phyloP scores from a whole-genome alignment of 2,329 filamentous ascomycete genomes.

The Neophaeococcomyces mojaviensis region DNA sequence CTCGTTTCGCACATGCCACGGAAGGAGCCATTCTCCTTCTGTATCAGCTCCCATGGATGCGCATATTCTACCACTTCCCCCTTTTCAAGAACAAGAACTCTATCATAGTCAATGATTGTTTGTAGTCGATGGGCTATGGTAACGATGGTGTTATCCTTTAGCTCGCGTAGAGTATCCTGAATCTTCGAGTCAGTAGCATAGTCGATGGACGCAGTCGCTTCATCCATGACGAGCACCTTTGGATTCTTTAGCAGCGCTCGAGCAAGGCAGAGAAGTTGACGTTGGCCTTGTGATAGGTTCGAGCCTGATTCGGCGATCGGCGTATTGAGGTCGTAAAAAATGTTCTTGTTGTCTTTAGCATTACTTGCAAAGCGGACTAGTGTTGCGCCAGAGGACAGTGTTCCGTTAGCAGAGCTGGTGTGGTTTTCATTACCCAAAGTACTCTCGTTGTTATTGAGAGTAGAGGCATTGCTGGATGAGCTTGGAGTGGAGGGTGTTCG shows the following conservation, averaged over 20 bases:
- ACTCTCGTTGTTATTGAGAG: slow-evolving; percentile 11
- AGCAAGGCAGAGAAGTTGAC: slow-evolving; percentile 87
- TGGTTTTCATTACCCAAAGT: slow-evolving; percentile 19
- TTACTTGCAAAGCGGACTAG: slow-evolving; percentile 19
- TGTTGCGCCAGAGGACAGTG: slow-evolving; percentile 19
- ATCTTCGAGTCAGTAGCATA: slow-evolving; percentile 94
- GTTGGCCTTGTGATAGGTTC: slow-evolving; percentile 92
- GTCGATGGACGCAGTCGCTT: slow-evolving; percentile 95
- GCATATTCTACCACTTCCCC: slow-evolving; percentile 81
- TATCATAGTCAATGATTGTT: slow-evolving; percentile 97
- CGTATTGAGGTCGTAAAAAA: slow-evolving; percentile 81
- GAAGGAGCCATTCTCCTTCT: slow-evolving; percentile 60
- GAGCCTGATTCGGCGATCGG: slow-evolving; percentile 81
- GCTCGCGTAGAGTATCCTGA: slow-evolving; percentile 89
- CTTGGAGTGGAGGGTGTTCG: slow-evolving; percentile 27
- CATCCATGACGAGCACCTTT: slow-evolving; percentile 96
- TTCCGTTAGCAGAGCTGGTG: slow-evolving; percentile 19
- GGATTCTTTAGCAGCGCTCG: slow-evolving; percentile 86
- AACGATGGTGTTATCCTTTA: slow-evolving; percentile 80
- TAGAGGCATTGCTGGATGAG: slow-evolving; percentile 27
- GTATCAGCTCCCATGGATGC: slow-evolving; percentile 77
- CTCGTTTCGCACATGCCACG: slow-evolving; percentile 62
- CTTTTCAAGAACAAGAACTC: slow-evolving; percentile 88
- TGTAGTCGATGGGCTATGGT: slow-evolving; percentile 94
- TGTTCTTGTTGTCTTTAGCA: slow-evolving; percentile 70